Evolutionary conservation across 768 basidiomycete species (phyloP), one percentile per base, ranked within the genome.

Genomic region (Dentipellis sp.): DNA sequence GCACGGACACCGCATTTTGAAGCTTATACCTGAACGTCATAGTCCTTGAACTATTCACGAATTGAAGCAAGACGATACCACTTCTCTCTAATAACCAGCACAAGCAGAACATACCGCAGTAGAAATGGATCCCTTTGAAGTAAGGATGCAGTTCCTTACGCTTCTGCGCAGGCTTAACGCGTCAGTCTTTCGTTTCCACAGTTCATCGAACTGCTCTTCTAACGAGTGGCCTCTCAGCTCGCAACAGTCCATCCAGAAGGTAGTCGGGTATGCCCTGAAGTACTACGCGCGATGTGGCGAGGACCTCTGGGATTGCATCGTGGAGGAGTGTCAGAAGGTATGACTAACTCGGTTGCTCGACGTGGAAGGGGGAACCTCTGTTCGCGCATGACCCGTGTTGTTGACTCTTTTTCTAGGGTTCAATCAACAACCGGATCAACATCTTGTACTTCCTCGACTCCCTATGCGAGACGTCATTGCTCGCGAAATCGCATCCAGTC

Each of bases 401-500:
- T 21, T 34, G 8, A 21, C 14, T 17, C 34, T 11, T 19, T 47
- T 7, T 48, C 17, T 52, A 72, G 71, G 91, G 88, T 51, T 84
- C 88, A 0, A 82, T 95, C 17, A 94, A 97, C 68, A 82, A 87
- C 34, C 77, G 91, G n/a, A 94, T 97, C 63, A 97, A 97, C 69
- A 86, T 95, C 58, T 74, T 97, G 0, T 92, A 95, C 68, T 84
- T 94, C 66, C 80, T 97, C 45, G 93, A 95, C 69, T 84, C 88
- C 0, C 77, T 97, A 11, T 93, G 88, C 68, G 90, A 91, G 65
- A 78, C 83, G 0, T 90, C 82, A 35, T 74, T 89, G 3, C 74
- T 86, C 36, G 81, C 83, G 50, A 86, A 82, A 62, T 79, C 84
- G 0, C 78, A 79, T 51, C 73, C 78, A 4, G 74, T 67, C 23